phyloP scores from a whole-genome alignment of 768 basidiomycete genomes.

The Tephrocybe sp. region DNA sequence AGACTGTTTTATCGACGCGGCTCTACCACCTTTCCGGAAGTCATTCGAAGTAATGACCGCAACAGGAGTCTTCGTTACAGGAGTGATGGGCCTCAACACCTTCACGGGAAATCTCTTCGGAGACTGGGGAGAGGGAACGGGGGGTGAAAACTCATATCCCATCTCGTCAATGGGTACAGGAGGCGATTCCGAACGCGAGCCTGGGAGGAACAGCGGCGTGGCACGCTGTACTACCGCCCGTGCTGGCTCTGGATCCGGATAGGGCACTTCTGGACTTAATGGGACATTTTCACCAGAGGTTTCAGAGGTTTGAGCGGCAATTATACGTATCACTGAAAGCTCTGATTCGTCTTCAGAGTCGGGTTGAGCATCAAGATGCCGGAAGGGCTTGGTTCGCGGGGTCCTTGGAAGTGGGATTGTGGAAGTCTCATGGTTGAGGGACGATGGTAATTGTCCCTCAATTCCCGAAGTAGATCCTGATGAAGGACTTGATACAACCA shows the following conservation, averaged over 20 bases:
- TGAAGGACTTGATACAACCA: background rate
- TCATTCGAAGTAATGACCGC: background rate
- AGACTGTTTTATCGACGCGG: background rate
- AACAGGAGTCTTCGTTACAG: background rate
- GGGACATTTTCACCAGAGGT: background rate
- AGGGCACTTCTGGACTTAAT: background rate
- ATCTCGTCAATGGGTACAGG: background rate
- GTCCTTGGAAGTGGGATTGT: background rate
- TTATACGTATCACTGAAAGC: slow-evolving; percentile 8
- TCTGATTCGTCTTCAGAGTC: slow-evolving; percentile 12
- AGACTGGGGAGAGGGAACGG: background rate
- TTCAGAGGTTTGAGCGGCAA: slow-evolving; percentile 4
- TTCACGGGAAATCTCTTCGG: background rate
- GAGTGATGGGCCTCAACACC: background rate
- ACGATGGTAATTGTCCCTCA: background rate
- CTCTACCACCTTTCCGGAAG: background rate
- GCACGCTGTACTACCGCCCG: background rate
- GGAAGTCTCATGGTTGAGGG: background rate
- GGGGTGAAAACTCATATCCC: background rate
- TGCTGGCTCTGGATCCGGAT: background rate
- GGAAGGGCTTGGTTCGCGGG: background rate
- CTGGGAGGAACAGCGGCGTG: background rate
- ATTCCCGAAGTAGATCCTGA: background rate
- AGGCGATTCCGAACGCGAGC: background rate
- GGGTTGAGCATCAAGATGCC: background rate